Percentiles rank a stretch among this genome's conserved stretches.
Evolutionary conservation across 805 yeast species (phyloP).

Genomic region (Scheffersomyces spartinae): DNA sequence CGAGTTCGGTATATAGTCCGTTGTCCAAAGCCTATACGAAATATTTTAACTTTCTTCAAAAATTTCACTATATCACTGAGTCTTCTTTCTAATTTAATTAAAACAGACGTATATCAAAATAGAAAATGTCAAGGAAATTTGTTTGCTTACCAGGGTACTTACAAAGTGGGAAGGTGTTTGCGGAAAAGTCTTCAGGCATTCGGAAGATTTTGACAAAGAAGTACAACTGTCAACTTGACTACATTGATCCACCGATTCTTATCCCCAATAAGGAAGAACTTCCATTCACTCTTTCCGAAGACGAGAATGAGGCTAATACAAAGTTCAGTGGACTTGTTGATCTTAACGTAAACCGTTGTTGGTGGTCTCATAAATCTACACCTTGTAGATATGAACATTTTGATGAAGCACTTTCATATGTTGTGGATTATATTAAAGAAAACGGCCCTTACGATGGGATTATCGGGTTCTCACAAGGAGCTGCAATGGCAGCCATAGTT

Average conservation of each 20-base stretch:
- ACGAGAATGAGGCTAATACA: conserved; percentile 12
- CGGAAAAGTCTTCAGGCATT: conserved; percentile 21
- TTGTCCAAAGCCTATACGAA: no score
- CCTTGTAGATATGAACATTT: conserved; percentile 15
- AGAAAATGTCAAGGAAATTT: conserved; percentile 5
- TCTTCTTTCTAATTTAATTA: no score
- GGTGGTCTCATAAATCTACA: conserved; percentile 16
- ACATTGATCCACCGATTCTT: conserved; percentile 20
- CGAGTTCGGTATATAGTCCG: no score
- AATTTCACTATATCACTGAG: no score
- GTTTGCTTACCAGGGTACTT: conserved; percentile 28
- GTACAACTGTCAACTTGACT: conserved; percentile 16
- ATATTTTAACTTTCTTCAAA: no score
- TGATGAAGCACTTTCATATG: conserved; percentile 13
- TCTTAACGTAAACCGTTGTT: background rate
- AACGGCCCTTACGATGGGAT: conserved; percentile 33
- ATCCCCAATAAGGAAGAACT: conserved; percentile 14
- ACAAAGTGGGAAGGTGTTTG: conserved; percentile 21
- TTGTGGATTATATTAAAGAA: conserved; percentile 15
- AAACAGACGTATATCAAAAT: background rate
- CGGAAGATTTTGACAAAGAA: conserved; percentile 17
- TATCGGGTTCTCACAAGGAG: conserved; percentile 33
- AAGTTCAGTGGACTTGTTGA: background rate
- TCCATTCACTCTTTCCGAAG: conserved; percentile 16
- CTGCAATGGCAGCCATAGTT: conserved; percentile 22